A percentile compares a stretch with the other conserved stretches of the same genome.
phyloP scores from a whole-genome alignment of 2,329 filamentous ascomycete species.

The Zymoseptoria pseudotritici region DNA sequence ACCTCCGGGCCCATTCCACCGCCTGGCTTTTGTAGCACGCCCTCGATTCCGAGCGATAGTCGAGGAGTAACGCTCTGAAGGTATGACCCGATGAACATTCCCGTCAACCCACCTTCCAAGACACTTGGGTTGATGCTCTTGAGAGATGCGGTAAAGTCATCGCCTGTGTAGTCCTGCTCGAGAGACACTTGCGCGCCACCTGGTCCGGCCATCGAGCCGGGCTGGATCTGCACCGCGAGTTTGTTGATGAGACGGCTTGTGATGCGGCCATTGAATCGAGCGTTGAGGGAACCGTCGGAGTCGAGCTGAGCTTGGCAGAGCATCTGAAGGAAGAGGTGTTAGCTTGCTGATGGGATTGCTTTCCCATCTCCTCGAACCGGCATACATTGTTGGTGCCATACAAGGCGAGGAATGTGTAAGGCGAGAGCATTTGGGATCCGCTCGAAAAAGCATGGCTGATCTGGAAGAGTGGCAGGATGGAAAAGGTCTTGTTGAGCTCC shows the following conservation, averaged over 20 bases:
- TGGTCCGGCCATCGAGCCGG: conserved; percentile 45
- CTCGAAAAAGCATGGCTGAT: conserved; percentile 95
- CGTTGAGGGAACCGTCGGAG: conserved; percentile 79
- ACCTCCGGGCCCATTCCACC: conserved; percentile 84
- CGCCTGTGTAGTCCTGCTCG: conserved; percentile 90
- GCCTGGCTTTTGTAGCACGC: conserved; percentile 83
- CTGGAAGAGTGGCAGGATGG: conserved; percentile 88
- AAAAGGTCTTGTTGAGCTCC: conserved; percentile 94
- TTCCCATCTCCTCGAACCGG: conserved; percentile 17
- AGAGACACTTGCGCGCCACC: conserved; percentile 83
- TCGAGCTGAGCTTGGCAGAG: conserved; percentile 95
- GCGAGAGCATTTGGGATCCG: conserved; percentile 80
- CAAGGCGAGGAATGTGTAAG: conserved; percentile 89
- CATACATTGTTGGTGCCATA: conserved; percentile 84
- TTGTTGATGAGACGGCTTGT: conserved; percentile 73
- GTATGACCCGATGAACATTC: conserved; percentile 93
- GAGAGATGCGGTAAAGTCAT: conserved; percentile 85
- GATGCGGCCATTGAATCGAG: conserved; percentile 92
- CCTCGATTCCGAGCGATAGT: conserved; percentile 81
- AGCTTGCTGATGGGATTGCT: conserved; percentile 7
- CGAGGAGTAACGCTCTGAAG: conserved; percentile 85
- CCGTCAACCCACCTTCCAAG: conserved; percentile 85
- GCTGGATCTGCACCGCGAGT: conserved; percentile 76
- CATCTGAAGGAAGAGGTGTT: conserved; percentile 48
- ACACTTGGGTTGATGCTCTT: conserved; percentile 95